Evolutionary conservation across 768 basidiomycete species (phyloP), one percentile per base, ranked within the genome.

Genomic region (Rhizopogon salebrosus): DNA sequence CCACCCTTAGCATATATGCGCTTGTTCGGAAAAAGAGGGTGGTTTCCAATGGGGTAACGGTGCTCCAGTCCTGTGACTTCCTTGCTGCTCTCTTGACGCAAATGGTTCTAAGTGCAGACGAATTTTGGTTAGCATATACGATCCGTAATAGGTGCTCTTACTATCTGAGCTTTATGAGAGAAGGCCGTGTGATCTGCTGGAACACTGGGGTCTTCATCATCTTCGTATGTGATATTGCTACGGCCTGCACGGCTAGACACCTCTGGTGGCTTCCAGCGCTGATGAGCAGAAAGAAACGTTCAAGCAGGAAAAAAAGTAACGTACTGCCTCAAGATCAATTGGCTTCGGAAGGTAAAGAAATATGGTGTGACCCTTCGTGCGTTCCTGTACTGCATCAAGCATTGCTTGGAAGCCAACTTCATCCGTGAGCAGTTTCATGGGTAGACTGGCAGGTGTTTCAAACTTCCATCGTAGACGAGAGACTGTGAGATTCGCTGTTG

Each of bases 21-120:
- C 43, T 45, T 53, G 41, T 35, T 26, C 20, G 43, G 52, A 22
- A 53, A 53, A 16, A 23, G 24, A n/a, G 41, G 52, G 26, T 53
- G 52, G 27, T 36, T 38, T 23, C 36, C 4, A 6, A 26, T 26
- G 20, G n/a, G 20, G 36, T 49, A 49, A n/a, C 3, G 9, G 9
- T n/a, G 5, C 6, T 49, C 48, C 14, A 49, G 22, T 20, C 38
- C 22, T 36, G 26, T 39, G 24, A 38, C 27, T 26, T 49, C 48
- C 48, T 49, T 26, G 7, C 14, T 24, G n/a, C 10, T 37, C 10
- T 49, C 27, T 48, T 35, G 23, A 29, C 3, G 36, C 23, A 49
- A 18, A 23, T 3, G 9, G 26, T 26, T 49, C 36, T 49, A 3
- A 39, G 34, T 39, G 18, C 16, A 46, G 27, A 7, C 14, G 31